A percentile compares a stretch with the other conserved stretches of the same genome.
phyloP scores from a whole-genome alignment of 176 grass and related monocot genomes.

The Aegilops sharonensis region DNA sequence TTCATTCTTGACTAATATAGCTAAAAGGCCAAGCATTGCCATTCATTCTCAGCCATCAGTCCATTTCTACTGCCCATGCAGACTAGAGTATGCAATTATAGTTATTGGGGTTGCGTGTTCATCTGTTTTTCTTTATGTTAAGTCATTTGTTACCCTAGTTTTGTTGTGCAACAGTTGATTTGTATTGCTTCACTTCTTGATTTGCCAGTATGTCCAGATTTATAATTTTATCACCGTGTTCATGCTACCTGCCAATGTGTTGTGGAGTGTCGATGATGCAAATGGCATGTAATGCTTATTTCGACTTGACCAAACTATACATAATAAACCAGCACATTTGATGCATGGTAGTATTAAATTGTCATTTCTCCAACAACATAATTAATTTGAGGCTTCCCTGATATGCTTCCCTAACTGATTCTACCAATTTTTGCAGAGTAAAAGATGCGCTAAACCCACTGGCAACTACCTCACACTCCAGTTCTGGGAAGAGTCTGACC shows the following conservation, averaged over 20 bases:
- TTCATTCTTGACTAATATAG: background rate
- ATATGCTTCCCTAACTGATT: background rate
- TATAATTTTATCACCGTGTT: background rate
- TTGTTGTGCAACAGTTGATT: no score
- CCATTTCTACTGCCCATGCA: background rate
- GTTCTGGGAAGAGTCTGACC: background rate
- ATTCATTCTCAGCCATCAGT: background rate
- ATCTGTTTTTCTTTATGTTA: no score
- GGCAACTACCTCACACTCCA: background rate
- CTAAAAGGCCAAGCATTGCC: background rate
- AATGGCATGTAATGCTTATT: background rate
- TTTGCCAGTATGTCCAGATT: background rate
- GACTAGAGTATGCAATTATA: no score
- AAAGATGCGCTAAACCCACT: background rate
- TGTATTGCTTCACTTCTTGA: no score
- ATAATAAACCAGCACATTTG: background rate
- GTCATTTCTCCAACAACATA: background rate
- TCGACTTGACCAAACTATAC: background rate
- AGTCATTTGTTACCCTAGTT: no score
- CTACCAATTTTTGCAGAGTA: background rate
- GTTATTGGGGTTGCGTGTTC: no score
- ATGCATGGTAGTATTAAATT: no score
- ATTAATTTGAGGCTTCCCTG: background rate
- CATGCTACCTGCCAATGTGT: no score
- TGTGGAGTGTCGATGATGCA: background rate